Base-by-base conservation (phyloP, 1,284 basidiomycete genomes). In the Heimioporus punctisporus region DNA sequence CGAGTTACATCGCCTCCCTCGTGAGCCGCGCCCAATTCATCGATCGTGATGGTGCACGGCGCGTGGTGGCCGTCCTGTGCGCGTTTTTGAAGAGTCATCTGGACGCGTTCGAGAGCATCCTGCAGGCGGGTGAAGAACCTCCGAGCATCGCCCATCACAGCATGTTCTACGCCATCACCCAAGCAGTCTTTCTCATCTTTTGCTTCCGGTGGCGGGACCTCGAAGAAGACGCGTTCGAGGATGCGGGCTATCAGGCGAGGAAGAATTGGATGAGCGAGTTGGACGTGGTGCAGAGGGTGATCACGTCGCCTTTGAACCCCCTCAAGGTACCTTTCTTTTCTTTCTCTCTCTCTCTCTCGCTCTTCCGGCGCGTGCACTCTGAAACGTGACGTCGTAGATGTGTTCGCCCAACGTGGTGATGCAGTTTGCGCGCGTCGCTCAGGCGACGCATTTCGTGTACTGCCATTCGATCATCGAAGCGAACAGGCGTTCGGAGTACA, bases 141-240 rank as follows among this genome's bases (percentile, higher is more conserved):
- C 72, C 73, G 2, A 75, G 76, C 46, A 70, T 76, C 49, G 72
- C 77, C 25, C 84, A 90, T 52, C 84, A 89, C 63, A 81, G 80
- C 28, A 83, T 97, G 25, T 98, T 98, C 71, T 99, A 98, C 71
- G 95, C 97, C 7, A 90, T 98, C 30, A 79, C 88, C 1, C 97
- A 99, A 69, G 92, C 96, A 0, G 84, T 95, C 8, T 97, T 99
- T 72, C 83, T 99, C 64, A 95, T 99, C 59, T 99, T 99, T 72
- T 99, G 97, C 73, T 99, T 99, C 77, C 81, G 97, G 21, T 99
- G 96, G 97, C 78, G 93, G 57, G 95, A 96, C 63, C 75, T 98
- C 37, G 73, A 90, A 53, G 84, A 87, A 51, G n/a, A n/a, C n/a
- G 82, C 81, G 25, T 78, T 78, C 15, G 80, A 78, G 1, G 81